These are phyloP conservation scores for Colletotrichum liaoningense DNA, from an alignment of 2,329 filamentous ascomycete genomes.

Conservation along the genomic window DNA sequence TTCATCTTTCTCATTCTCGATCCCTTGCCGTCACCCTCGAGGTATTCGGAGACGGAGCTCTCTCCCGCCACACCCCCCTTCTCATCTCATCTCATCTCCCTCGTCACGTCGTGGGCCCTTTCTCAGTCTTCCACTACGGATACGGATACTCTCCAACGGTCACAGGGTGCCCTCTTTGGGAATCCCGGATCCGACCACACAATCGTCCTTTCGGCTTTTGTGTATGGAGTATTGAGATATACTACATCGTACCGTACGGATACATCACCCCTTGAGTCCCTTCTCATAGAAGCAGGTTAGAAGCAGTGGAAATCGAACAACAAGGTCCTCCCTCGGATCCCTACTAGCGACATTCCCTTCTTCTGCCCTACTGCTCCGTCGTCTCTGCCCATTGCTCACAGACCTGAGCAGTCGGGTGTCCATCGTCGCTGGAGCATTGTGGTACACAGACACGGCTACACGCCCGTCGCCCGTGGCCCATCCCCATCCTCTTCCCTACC, in stretches of 20 bases:
- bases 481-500: constrained; percentile 17
- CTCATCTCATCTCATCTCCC: constrained; percentile 2
- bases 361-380: constrained; percentile 20
- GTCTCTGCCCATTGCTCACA: constrained; percentile 10
- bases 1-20: constrained; percentile 7
- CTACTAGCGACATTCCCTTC: constrained; percentile 15
- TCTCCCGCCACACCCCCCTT: neutral
- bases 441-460: neutral
- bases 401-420: constrained; percentile 22
- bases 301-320: neutral
- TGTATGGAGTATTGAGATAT: neutral
- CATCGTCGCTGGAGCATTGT: constrained; percentile 13
- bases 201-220: neutral
- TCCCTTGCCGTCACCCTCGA: constrained; percentile 4
- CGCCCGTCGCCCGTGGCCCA: neutral
- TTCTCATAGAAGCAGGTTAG: neutral
- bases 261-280: neutral
- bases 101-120: neutral
- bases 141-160: neutral
- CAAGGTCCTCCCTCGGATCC: neutral
- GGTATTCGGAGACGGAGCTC: neutral
- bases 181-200: constrained; percentile 18
- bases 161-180: neutral
- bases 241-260: constrained; percentile 1
- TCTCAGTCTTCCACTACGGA: no score